Percentiles rank a stretch among this genome's conserved stretches.
Evolutionary conservation across 768 basidiomycete genomes (phyloP).

Genomic region (Pisolithus microcarpus): DNA sequence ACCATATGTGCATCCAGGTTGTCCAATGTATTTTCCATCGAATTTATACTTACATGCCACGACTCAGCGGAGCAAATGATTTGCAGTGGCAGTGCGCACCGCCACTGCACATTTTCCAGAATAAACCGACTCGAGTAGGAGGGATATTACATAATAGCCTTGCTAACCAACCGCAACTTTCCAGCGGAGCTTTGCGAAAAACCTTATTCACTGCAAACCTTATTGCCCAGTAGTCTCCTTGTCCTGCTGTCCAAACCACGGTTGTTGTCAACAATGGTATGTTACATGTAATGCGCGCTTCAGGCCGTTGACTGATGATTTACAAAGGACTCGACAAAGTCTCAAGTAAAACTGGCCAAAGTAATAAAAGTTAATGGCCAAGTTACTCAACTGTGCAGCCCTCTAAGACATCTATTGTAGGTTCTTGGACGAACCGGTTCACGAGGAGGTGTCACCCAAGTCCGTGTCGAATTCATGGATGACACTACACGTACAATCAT

Average conservation of each 20-base stretch:
- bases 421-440: slow-evolving; percentile 98
- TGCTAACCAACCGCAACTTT: not conserved
- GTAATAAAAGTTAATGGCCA: slow-evolving; percentile 74
- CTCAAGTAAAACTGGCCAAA: slow-evolving; percentile 94
- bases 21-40: not conserved
- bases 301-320: not conserved
- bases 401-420: slow-evolving; percentile 33
- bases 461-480: slow-evolving; percentile 99
- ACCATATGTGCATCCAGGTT: not conserved
- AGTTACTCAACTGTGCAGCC: not conserved
- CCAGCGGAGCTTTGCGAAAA: slow-evolving; percentile 15
- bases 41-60: too few relatives aligned
- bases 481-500: slow-evolving; percentile 93
- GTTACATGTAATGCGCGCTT: slow-evolving; percentile 1
- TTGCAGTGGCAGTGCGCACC: too few relatives aligned
- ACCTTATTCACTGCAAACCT: slow-evolving; percentile 19
- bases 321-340: slow-evolving; percentile 74
- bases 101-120: too few relatives aligned
- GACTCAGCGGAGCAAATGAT: too few relatives aligned
- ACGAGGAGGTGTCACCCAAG: slow-evolving; percentile 98
- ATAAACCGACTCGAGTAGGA: too few relatives aligned
- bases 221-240: slow-evolving; percentile 7
- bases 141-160: not conserved
- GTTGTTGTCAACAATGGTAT: slow-evolving; percentile 17
- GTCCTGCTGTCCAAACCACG: slow-evolving; percentile 2